A percentile compares a stretch with the other conserved stretches of the same genome.
Evolutionary conservation across 2,329 filamentous ascomycete genomes (phyloP).

Genomic region (Cytospora chrysosperma): DNA sequence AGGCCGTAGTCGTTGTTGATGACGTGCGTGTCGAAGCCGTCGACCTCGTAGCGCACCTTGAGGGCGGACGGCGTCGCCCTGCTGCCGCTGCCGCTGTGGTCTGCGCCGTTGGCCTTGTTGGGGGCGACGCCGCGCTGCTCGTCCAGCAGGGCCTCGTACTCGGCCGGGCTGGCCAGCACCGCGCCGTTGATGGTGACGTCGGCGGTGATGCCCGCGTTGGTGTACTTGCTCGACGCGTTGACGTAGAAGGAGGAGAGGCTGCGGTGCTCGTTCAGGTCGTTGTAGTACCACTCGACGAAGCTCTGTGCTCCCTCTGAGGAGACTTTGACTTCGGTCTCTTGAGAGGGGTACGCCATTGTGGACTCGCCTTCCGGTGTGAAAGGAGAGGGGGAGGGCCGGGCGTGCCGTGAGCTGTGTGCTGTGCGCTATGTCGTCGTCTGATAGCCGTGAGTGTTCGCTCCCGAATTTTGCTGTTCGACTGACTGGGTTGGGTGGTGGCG

Average conservation of each 20-base stretch:
- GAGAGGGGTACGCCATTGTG: slow-evolving; percentile 28
- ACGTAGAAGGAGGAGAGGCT: slow-evolving; percentile 70
- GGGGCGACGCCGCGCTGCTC: slow-evolving; percentile 50
- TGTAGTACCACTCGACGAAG: slow-evolving; percentile 75
- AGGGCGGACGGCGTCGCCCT: slow-evolving; percentile 31
- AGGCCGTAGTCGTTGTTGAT: slow-evolving; percentile 66
- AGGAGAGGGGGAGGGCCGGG: background rate
- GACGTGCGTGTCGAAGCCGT: slow-evolving; percentile 74
- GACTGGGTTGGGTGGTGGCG: background rate
- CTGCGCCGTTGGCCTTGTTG: slow-evolving; percentile 16
- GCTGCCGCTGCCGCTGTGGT: background rate
- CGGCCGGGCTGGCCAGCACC: slow-evolving; percentile 57
- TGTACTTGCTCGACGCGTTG: slow-evolving; percentile 53
- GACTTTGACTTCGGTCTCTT: slow-evolving; percentile 44
- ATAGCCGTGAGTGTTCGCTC: background rate
- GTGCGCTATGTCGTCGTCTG: background rate
- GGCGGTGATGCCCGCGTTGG: slow-evolving; percentile 51
- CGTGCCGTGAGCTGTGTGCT: too few relatives aligned
- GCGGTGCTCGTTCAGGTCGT: slow-evolving; percentile 62
- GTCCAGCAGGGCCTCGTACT: slow-evolving; percentile 68
- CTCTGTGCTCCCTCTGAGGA: slow-evolving; percentile 60
- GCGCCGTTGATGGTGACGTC: slow-evolving; percentile 82
- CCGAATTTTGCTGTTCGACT: background rate
- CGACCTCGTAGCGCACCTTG: slow-evolving; percentile 66
- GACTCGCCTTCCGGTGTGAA: background rate